These are phyloP conservation scores for Coniferiporia weirii DNA, from an alignment of 1,284 basidiomycete species.

Conservation along the genomic window DNA sequence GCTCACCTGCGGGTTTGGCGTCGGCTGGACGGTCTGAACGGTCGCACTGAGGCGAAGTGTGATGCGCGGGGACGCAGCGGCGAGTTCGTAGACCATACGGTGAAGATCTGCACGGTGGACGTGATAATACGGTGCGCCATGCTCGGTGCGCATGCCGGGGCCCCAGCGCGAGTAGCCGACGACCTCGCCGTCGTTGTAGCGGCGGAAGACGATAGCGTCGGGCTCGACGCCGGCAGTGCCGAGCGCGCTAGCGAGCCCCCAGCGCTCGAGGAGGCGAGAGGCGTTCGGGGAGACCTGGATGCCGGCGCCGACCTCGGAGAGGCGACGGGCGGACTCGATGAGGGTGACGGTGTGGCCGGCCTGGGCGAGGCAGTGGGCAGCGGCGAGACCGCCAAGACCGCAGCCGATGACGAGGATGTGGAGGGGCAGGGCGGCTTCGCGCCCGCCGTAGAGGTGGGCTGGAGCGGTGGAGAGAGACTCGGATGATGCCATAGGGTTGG, in stretches of 20 bases:
- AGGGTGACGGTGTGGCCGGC: conserved; percentile 47
- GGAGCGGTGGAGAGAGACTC: neutral
- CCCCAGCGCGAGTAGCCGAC: conserved; percentile 43
- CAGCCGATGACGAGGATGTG: conserved; percentile 45
- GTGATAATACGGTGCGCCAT: conserved; percentile 50
- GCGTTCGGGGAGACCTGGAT: conserved; percentile 47
- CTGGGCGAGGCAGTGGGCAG: conserved; percentile 40
- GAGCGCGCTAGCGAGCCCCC: conserved; percentile 45
- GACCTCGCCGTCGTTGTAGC: conserved; percentile 41
- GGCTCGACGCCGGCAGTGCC: conserved; percentile 39
- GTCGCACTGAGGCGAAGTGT: conserved; percentile 35
- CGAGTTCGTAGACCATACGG: conserved; percentile 38
- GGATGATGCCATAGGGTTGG: neutral
- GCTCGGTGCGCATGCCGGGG: conserved; percentile 33
- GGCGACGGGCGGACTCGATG: conserved; percentile 29
- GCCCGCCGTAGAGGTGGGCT: conserved; percentile 25
- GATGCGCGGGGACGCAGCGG: conserved; percentile 34
- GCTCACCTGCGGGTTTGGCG: conserved; percentile 25
- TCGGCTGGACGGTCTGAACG: conserved; percentile 38
- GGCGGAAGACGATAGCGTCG: conserved; percentile 36
- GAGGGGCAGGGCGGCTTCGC: conserved; percentile 28
- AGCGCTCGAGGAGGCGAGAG: conserved; percentile 43
- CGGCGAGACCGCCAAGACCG: conserved; percentile 46
- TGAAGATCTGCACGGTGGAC: conserved; percentile 52
- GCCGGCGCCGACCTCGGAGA: conserved; percentile 44